Evolutionary conservation across 1,139 yeast genomes (phyloP), one percentile per base, ranked within the genome.

Genomic region (Zygoascus hellenicus): DNA sequence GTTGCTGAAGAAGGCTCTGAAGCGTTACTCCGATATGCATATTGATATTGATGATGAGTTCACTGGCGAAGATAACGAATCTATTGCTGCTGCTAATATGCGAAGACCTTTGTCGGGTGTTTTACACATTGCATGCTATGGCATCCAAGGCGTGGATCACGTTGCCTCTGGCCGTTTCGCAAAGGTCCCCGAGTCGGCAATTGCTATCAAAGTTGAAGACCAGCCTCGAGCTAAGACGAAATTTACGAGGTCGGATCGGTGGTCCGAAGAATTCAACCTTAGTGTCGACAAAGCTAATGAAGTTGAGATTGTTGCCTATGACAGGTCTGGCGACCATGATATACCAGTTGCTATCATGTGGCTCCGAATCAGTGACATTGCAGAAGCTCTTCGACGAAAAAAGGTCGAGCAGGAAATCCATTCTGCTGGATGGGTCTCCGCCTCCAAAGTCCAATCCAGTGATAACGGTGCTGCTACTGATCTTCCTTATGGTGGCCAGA

Each of bases 341-440:
- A 80, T 84, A 5, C 97, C 98, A 0, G 96, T 92, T n/a, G 98
- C 96, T 2, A 74, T 92, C 38, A 80, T 86, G 58, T 92, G 97
- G 97, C 77, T 90, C 34, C 76, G 92, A 38, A 74, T 92, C 34
- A 81, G 95, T 4, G 98, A 92, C 64, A 77, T 92, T 45, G 89
- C 95, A 0, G 98, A 92, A 68, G 97, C 92, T 55, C 75, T 92
- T 48, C 87, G 98, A 67, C 85, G 92, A 61, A 85, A 84, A 62
- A 88, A 87, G 56, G 94, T 86, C 19, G 90, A 83, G 32, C 80
- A 79, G 57, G 90, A 87, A 45, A 68, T 77, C 51, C 84, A 81
- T 5, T 77, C 73, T 39, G 78, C 82, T 49, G 96, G 94, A 36
- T 92, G 97, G 98, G 85, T 87, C 11, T 78, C 88, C 49, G 97